These are phyloP conservation scores for Talaromyces sp. DNA, from an alignment of 2,329 filamentous ascomycete genomes.

Conservation along the genomic window DNA sequence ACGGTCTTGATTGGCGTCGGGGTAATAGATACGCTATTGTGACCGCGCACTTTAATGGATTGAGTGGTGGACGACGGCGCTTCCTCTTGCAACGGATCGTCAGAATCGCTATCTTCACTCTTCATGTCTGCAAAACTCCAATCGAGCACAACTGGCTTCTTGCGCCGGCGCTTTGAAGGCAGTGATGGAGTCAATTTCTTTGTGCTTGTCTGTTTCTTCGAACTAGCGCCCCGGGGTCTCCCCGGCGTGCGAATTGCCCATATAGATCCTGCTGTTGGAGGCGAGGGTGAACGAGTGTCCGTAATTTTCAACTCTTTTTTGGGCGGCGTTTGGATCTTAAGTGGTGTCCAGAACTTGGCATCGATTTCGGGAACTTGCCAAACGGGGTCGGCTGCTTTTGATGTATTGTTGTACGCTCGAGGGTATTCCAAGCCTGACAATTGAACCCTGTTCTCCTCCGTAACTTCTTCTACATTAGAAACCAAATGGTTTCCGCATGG, in stretches of 20 bases:
- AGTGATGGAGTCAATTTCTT: conserved; percentile 14
- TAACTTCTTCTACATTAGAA: conserved; percentile 8
- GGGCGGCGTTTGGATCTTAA: conserved; percentile 9
- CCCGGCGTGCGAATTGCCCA: conserved; percentile 27
- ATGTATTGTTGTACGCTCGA: neutral
- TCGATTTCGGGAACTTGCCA: conserved; percentile 28
- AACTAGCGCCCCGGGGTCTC: conserved; percentile 18
- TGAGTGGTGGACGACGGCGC: conserved; percentile 19
- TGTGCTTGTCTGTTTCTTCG: conserved; percentile 15
- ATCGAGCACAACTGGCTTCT: conserved; percentile 26
- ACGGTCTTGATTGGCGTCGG: neutral
- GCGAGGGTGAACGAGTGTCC: conserved; percentile 22
- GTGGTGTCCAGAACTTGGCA: conserved; percentile 20
- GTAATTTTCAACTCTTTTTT: neutral
- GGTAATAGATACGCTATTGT: neutral
- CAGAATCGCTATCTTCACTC: conserved; percentile 33
- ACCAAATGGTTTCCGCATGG: conserved; percentile 15
- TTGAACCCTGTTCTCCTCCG: neutral
- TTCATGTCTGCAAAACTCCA: conserved; percentile 31
- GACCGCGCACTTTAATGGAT: conserved; percentile 3
- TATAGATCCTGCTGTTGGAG: conserved; percentile 29
- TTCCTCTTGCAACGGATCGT: conserved; percentile 36
- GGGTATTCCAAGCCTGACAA: neutral
- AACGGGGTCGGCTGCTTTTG: conserved; percentile 18
- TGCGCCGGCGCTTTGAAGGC: conserved; percentile 19